phyloP scores from a whole-genome alignment of 2,329 filamentous ascomycete genomes.

The Chaetomium sp. region DNA sequence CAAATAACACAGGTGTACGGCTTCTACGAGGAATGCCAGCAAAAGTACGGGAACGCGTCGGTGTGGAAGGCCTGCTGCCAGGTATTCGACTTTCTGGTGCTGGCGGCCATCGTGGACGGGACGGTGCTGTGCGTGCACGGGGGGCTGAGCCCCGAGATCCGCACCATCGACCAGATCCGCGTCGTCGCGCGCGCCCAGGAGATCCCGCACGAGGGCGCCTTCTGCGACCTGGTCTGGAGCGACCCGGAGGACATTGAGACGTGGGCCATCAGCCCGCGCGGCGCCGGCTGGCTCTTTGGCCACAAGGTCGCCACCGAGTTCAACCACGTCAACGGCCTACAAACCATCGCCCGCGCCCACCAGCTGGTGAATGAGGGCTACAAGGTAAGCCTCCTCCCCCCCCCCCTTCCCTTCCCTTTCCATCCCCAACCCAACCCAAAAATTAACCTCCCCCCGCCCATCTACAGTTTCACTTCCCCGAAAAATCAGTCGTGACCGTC shows the following conservation, averaged over 20 bases:
- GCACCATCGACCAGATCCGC: constrained; percentile 98
- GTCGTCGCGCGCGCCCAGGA: constrained; percentile 97
- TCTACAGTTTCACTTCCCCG: constrained; percentile 81
- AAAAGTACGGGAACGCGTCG: constrained; percentile 97
- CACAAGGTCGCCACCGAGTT: constrained; percentile 98
- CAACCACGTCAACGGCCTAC: constrained; percentile 93
- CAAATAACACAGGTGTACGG: constrained; percentile 98
- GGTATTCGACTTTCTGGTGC: constrained; percentile 96
- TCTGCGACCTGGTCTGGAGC: constrained; percentile 98
- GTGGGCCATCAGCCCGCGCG: constrained; percentile 90
- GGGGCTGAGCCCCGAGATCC: constrained; percentile 84
- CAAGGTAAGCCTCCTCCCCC: constrained; percentile 63
- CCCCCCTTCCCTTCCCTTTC: neutral
- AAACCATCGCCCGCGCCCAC: constrained; percentile 94
- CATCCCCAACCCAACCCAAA: neutral
- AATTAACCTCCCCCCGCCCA: too few relatives aligned
- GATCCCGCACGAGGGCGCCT: constrained; percentile 96
- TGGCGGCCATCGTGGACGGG: constrained; percentile 96
- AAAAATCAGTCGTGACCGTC: constrained; percentile 94
- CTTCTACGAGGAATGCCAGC: constrained; percentile 97
- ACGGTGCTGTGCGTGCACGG: constrained; percentile 98
- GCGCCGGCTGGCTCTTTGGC: constrained; percentile 97
- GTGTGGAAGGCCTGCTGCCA: constrained; percentile 99
- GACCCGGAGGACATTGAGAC: constrained; percentile 97
- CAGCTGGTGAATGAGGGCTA: constrained; percentile 98